These are phyloP conservation scores for Metschnikowia continentalis DNA, from an alignment of 805 yeast species.

Conservation along the genomic window DNA sequence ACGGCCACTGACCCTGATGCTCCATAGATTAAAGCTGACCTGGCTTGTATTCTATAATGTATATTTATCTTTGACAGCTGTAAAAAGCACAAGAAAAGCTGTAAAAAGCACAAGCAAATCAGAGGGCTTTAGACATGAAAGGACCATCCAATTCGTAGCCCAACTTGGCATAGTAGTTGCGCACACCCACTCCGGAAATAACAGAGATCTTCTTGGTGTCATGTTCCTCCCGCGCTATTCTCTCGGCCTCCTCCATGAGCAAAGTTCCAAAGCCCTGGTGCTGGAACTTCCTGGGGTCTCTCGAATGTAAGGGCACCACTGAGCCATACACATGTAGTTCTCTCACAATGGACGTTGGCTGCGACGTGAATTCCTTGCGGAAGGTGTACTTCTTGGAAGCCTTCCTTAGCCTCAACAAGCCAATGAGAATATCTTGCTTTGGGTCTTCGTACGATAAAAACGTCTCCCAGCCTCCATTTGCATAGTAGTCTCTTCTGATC, in stretches of 20 bases:
- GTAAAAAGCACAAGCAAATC: background rate
- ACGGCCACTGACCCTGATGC: background rate
- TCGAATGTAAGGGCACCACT: slow-evolving; percentile 91
- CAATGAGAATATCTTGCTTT: slow-evolving; percentile 90
- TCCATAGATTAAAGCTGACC: background rate
- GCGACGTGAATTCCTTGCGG: slow-evolving; percentile 78
- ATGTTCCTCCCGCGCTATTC: slow-evolving; percentile 93
- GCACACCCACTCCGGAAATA: slow-evolving; percentile 95
- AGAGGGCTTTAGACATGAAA: slow-evolving; percentile 75
- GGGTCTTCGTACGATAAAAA: slow-evolving; percentile 96
- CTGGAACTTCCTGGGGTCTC: slow-evolving; percentile 97
- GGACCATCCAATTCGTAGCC: slow-evolving; percentile 96
- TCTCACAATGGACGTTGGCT: slow-evolving; percentile 91
- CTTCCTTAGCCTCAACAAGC: slow-evolving; percentile 79
- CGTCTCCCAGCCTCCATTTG: slow-evolving; percentile 99
- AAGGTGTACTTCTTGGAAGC: slow-evolving; percentile 87
- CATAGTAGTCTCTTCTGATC: slow-evolving; percentile 91
- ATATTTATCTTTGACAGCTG: background rate
- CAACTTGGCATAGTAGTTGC: slow-evolving; percentile 88
- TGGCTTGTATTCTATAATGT: background rate
- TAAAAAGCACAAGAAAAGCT: background rate
- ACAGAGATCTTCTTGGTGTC: slow-evolving; percentile 89
- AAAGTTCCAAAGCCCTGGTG: slow-evolving; percentile 98
- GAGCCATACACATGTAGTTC: slow-evolving; percentile 97
- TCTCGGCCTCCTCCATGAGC: slow-evolving; percentile 96